phyloP scores from a whole-genome alignment of 208 protist genomes.

The Leishmania braziliensis region DNA sequence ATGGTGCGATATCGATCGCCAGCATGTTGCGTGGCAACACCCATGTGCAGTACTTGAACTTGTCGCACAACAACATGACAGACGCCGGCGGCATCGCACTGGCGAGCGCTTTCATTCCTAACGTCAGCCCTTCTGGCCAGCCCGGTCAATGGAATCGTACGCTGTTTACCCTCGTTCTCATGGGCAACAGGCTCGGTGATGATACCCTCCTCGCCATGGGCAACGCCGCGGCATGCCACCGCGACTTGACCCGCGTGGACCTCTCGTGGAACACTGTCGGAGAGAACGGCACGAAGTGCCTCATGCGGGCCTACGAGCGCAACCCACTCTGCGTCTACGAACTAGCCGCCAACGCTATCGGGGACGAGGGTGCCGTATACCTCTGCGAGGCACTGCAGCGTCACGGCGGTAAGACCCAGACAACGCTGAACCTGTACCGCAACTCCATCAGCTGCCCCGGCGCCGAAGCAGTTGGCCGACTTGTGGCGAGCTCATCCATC shows the following conservation, averaged over 20 bases:
- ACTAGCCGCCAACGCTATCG: conserved; percentile 75
- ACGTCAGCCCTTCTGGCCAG: conserved; percentile 74
- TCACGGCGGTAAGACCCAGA: conserved; percentile 64
- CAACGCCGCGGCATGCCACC: conserved; percentile 85
- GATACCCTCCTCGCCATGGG: conserved; percentile 84
- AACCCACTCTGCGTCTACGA: conserved; percentile 78
- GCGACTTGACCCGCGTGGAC: conserved; percentile 74
- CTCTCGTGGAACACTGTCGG: conserved; percentile 86
- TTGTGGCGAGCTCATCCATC: conserved; percentile 59
- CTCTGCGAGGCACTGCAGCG: conserved; percentile 72
- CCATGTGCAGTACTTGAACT: conserved; percentile 56
- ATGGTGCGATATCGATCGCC: conserved; percentile 67
- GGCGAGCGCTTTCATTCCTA: conserved; percentile 84
- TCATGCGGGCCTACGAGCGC: conserved; percentile 73
- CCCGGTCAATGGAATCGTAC: conserved; percentile 87
- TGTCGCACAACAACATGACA: conserved; percentile 78
- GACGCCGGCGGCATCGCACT: conserved; percentile 87
- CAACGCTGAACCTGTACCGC: conserved; percentile 73
- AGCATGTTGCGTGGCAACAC: conserved; percentile 72
- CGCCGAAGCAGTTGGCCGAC: conserved; percentile 61
- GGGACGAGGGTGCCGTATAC: conserved; percentile 66
- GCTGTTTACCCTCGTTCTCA: conserved; percentile 69
- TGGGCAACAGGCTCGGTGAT: conserved; percentile 73
- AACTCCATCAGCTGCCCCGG: conserved; percentile 75
- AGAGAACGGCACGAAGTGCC: conserved; percentile 75